Base-by-base conservation (phyloP, 306 rosid species). In the Vicia sativa region DNA sequence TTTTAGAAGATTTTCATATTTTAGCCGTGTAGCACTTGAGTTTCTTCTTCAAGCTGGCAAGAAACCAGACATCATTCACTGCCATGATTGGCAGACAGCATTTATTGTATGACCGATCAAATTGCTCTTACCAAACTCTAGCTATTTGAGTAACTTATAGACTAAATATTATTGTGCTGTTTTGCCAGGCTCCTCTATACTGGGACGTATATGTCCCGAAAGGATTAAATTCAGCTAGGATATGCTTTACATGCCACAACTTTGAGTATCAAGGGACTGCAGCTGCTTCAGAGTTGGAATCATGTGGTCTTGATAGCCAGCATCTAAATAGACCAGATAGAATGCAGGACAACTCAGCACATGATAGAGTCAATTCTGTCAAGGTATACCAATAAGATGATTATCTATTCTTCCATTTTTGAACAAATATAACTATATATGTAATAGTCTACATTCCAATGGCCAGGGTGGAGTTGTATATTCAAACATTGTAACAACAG, bases 61-160 rank as follows among this genome's bases (percentile, higher is more conserved):
- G 87, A 85, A 87, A 67, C 99, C 99, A 41, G 97, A 93, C 81
- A 90, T 93, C 79, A 90, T 93, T 56, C 99, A 90, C 80, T 93
- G 99, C 75, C 99, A 93, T 79, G 99, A 93, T 82, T 93, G 99
- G 99, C 99, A 93, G 84, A 93, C 97, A 49, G 91, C 99, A 79
- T 93, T 93, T 68, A 78, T 93, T 73, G 99, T 93, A 93, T 43
- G 96, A 12, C 35, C 79, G 39, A 7, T 71, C 70, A 69, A 68
- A 44, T 26, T 53, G 64, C 70, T 68, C 55, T 7, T 13, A 43
- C 43, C 75, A 67, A 14, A 44, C 23, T 48, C 41, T 13, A 70
- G 43, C 65, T 74, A 68, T 38, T 18, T 65, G 28, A 60, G 64
- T 45, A 57, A 54, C 65, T 68, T 69, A 23, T 2, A 13, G 57